Conservation (phyloP, 2,329 filamentous ascomycete species). For the Calonectria hongkongensis region DNA sequence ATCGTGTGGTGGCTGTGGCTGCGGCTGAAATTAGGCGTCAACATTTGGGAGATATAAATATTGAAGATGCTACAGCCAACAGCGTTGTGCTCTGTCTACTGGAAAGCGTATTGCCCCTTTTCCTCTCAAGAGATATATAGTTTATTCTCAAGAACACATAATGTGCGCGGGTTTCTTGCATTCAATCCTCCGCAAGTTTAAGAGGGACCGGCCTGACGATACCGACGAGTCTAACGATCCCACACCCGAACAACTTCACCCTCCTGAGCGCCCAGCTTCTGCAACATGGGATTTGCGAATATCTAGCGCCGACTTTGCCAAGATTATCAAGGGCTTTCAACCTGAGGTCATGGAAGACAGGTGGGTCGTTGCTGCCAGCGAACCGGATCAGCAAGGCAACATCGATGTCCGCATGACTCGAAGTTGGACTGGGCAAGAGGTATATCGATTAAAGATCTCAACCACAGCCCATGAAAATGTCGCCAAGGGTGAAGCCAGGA, state of each 20-base stretch:
- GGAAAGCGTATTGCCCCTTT: background rate
- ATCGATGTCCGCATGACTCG: background rate
- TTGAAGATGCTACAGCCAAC: background rate
- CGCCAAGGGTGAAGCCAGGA: background rate
- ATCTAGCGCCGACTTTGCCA: background rate
- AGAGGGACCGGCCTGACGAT: background rate
- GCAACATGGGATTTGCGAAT: background rate
- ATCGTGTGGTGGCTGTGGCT: slow-evolving; percentile 1
- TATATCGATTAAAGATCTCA: background rate
- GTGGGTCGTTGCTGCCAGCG: background rate
- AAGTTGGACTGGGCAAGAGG: slow-evolving; percentile 2
- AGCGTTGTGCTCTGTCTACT: background rate
- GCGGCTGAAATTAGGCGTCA: background rate
- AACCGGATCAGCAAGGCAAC: background rate
- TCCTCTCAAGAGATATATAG: background rate
- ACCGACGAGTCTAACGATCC: no score
- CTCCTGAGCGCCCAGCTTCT: background rate
- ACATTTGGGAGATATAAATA: background rate
- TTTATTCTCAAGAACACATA: background rate
- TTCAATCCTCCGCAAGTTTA: background rate
- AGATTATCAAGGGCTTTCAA: background rate
- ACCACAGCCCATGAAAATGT: background rate
- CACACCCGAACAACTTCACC: background rate
- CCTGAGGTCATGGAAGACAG: slow-evolving; percentile 1
- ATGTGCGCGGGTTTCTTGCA: slow-evolving; percentile 2